Conservation (phyloP, 352 stramenopile genomes). For the Globisporangium orthogonon region DNA sequence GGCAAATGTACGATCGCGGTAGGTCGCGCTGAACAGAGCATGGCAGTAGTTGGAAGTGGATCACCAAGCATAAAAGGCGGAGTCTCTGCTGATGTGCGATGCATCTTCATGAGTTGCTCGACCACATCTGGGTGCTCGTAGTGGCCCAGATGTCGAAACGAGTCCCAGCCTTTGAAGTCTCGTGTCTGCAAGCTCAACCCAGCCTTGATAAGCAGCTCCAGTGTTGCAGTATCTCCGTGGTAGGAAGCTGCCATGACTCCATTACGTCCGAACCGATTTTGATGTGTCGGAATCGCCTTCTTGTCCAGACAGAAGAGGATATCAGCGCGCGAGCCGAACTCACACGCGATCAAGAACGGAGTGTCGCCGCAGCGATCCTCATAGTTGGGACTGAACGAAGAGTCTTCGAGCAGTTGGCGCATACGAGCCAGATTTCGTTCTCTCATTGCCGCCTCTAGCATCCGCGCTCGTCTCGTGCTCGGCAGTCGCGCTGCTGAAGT, state of each 20-base stretch:
- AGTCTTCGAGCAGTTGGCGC: slow-evolving; percentile 23
- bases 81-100: slow-evolving; percentile 1
- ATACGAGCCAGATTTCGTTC: slow-evolving; percentile 23
- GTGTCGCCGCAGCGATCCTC: slow-evolving; percentile 35
- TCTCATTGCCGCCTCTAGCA: slow-evolving; percentile 37
- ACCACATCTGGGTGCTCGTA: slow-evolving; percentile 42
- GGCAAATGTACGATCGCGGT: neutral
- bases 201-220: slow-evolving; percentile 30
- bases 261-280: slow-evolving; percentile 38
- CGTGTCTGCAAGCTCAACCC: slow-evolving; percentile 28
- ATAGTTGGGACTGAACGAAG: slow-evolving; percentile 39
- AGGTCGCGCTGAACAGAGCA: neutral
- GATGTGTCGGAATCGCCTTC: slow-evolving; percentile 34
- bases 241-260: slow-evolving; percentile 43
- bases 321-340: slow-evolving; percentile 21
- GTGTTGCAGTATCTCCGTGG: slow-evolving; percentile 25
- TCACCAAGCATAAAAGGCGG: slow-evolving; percentile 11
- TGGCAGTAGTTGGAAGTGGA: neutral
- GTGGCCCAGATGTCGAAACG: slow-evolving; percentile 31
- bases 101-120: slow-evolving; percentile 18
- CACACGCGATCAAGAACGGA: slow-evolving; percentile 31
- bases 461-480: slow-evolving; percentile 8
- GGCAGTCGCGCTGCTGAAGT: slow-evolving; percentile 5
- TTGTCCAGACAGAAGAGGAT: slow-evolving; percentile 28
- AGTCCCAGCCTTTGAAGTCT: slow-evolving; percentile 40